Conservation (phyloP, 805 yeast species). For the Allodekkera sacchari region DNA sequence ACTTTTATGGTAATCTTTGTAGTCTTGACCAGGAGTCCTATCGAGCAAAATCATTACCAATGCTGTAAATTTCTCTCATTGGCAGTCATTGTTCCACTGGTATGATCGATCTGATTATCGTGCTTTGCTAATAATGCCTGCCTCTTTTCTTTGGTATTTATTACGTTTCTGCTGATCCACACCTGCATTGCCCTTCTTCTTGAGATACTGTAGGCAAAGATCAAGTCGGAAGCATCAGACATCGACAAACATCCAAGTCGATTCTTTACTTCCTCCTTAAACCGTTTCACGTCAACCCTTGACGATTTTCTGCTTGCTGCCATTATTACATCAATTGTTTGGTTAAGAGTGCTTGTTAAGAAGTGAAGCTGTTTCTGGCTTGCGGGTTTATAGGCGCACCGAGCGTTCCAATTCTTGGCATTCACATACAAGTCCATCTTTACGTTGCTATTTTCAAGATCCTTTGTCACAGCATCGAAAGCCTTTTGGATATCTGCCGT, state of each 20-base stretch:
- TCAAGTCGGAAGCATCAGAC: constrained; percentile 21
- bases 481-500: constrained; percentile 3
- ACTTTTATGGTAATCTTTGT: too few relatives aligned
- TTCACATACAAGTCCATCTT: constrained; percentile 2
- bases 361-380: constrained; percentile 18
- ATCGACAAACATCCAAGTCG: constrained; percentile 14
- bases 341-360: constrained; percentile 8
- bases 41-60: too few relatives aligned
- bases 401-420: background rate
- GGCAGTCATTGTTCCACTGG: too few relatives aligned
- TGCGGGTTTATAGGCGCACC: constrained; percentile 2
- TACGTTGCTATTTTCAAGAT: constrained; percentile 2
- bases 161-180: constrained; percentile 17
- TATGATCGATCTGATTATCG: too few relatives aligned
- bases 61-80: too few relatives aligned
- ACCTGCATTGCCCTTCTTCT: constrained; percentile 18
- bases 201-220: constrained; percentile 23
- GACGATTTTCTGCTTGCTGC: constrained; percentile 14
- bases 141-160: constrained; percentile 17
- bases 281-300: constrained; percentile 14
- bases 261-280: constrained; percentile 8
- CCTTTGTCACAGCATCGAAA: background rate
- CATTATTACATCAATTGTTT: constrained; percentile 10
- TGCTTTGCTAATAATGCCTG: constrained; percentile 9
- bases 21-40: too few relatives aligned